These are phyloP conservation scores for Nakaseomyces uthaithaninus DNA, from an alignment of 1,139 yeast genomes.

Conservation along the genomic window DNA sequence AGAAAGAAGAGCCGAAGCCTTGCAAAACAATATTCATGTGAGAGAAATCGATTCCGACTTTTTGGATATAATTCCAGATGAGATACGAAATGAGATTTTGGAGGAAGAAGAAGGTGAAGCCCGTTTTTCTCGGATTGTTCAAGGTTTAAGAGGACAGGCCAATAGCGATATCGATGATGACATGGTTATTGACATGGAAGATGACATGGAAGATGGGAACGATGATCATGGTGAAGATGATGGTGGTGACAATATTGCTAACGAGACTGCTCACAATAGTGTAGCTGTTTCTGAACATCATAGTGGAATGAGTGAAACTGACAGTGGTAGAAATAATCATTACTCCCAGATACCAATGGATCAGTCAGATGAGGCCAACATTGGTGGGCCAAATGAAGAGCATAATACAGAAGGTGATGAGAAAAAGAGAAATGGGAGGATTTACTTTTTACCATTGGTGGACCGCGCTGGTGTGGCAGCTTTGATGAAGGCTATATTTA, in stretches of 20 bases:
- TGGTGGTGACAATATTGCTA: slow-evolving; percentile 13
- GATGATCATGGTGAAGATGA: slow-evolving; percentile 21
- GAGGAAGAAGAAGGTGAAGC: slow-evolving; percentile 56
- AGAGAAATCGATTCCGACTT: slow-evolving; percentile 78
- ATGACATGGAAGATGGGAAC: slow-evolving; percentile 22
- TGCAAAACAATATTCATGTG: slow-evolving; percentile 38
- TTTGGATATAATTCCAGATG: slow-evolving; percentile 71
- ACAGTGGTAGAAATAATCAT: neutral
- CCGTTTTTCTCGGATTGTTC: slow-evolving; percentile 21
- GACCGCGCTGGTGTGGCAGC: slow-evolving; percentile 76
- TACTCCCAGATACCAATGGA: slow-evolving; percentile 1
- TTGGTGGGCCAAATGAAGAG: neutral
- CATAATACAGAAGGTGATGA: slow-evolving; percentile 10
- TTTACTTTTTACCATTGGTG: slow-evolving; percentile 55
- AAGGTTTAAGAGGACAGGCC: slow-evolving; percentile 12
- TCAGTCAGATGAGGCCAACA: slow-evolving; percentile 1
- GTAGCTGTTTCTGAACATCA: slow-evolving; percentile 6
- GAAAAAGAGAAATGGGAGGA: slow-evolving; percentile 34
- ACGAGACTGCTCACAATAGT: slow-evolving; percentile 5
- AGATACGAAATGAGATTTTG: slow-evolving; percentile 62
- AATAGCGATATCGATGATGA: slow-evolving; percentile 31
- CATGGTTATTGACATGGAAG: slow-evolving; percentile 19
- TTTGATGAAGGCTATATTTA: slow-evolving; percentile 58
- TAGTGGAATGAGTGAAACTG: neutral
- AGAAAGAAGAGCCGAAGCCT: slow-evolving; percentile 46